Evolutionary conservation across 345 rosid genomes (phyloP), one percentile per base, ranked within the genome.

Genomic region (Physaria fendleri): DNA sequence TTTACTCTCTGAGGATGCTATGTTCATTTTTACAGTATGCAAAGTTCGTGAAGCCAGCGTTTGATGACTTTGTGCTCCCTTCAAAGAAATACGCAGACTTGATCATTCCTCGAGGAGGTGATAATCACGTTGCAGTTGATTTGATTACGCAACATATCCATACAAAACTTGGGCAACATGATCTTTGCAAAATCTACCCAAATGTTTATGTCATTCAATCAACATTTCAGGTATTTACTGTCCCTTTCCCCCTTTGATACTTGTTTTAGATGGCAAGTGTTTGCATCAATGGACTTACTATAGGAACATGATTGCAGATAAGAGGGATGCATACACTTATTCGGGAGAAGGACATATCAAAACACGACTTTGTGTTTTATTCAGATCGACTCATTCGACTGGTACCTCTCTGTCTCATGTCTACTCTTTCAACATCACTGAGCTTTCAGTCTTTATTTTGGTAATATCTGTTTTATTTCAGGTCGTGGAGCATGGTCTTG

Each of bases 401-500:
- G 91, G 97, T 93, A 89, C 12, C 14, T 46, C 69, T 68, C 43
- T 65, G 16, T 61, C 41, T 35, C 46, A 20, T 63, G 28, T 52
- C 44, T 59, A 34, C 40, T 5, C 50, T 14, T 59, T 54, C 18
- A 74, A 50, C 50, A 14, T 33, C 38, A 16, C 42, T 71, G 33
- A 27, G 35, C 17, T 51, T 46, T 34, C 32, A 32, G 22, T 32
- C 14, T 44, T 5, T 21, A 22, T 35, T 30, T 10, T 15, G 28
- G 20, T 32, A 43, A 25, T 57, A 8, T 39, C 5, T 11, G 64
- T 16, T 42, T 46, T 21, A 60, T 77, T 58, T 65, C 51, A 89
- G 99, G 99, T 89, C 40, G 97, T 93, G 46, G 99, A 93, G 77
- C 99, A 93, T 77, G 97, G 97, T 54, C 94, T 93, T 66, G 97